Base-by-base conservation (phyloP, 768 basidiomycete species). In the Mycena galericulata region DNA sequence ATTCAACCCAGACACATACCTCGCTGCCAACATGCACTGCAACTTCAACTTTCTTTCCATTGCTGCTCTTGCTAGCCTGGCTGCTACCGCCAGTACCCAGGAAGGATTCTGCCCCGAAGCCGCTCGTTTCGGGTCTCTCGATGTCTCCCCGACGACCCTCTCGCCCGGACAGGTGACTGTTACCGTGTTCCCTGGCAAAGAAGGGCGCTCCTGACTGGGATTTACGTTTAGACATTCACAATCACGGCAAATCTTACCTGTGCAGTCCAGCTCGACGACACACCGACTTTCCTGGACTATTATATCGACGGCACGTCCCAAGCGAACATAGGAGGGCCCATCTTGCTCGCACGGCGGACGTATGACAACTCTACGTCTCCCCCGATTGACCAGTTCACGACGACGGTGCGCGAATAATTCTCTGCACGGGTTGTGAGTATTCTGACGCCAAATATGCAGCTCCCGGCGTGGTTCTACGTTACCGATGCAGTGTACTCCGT, bases 261-360 rank as follows among this genome's bases (percentile, higher is more conserved):
- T 27, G 69, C 69, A 14, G 22, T 71, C 50, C 61, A 71, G 56
- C n/a, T 59, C 20, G 69, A 41, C 26, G 47, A 71, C 50, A 71
- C 65, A 18, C 69, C 69, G 17, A 71, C 69, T 3, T 71, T 58
- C 65, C 62, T 71, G 29, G 65, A 71, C 36, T 71, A 71, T 30
- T 63, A 59, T 22, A 63, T 71, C 36, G 40, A 32, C 41, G 69
- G 32, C 12, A 24, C 46, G 1, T 53, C 61, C 4, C 27, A 38
- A 24, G 34, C 43, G 26, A 55, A 55, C 7, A 54, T 64, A 29
- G n/a, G 29, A 14, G 69, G 69, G 1, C 65, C 69, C 18, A 60
- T 71, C 22, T 49, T 67, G n/a, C 22, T 71, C 18, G 69, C 69
- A 14, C 46, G 69, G 34, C 27, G 65, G 17, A 70, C 69, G 7